Percentiles rank a stretch among this genome's conserved stretches.
Conservation (phyloP, 1,284 basidiomycete species). For the Tremellales sp. region DNA sequence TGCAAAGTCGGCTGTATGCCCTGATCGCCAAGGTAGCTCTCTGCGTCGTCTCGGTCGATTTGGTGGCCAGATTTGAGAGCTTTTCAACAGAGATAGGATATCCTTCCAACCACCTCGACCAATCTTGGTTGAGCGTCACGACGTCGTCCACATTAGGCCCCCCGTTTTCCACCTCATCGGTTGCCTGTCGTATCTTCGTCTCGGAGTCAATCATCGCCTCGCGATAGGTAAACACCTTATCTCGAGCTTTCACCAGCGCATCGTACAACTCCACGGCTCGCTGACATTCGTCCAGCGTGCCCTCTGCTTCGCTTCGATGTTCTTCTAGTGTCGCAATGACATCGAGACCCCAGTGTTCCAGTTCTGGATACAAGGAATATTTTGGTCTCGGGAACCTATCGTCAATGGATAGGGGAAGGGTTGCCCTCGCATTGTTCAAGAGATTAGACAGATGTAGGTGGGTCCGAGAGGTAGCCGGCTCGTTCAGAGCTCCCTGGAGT, state of each 20-base stretch:
- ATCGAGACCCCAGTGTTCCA: conserved; percentile 20
- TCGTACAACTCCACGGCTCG: conserved; percentile 27
- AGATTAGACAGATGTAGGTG: conserved; percentile 16
- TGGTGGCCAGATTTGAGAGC: conserved; percentile 6
- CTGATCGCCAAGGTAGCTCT: conserved; percentile 15
- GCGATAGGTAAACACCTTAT: conserved; percentile 4
- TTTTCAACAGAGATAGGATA: conserved; percentile 11
- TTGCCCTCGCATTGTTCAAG: conserved; percentile 7
- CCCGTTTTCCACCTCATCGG: background rate
- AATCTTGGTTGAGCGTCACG: conserved; percentile 4
- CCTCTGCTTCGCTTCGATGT: conserved; percentile 11
- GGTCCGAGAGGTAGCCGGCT: conserved; percentile 21
- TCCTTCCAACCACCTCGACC: conserved; percentile 11
- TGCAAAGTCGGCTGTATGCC: conserved; percentile 7
- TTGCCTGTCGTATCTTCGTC: conserved; percentile 2
- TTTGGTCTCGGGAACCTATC: conserved; percentile 23
- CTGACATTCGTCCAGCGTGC: conserved; percentile 8
- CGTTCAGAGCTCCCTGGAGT: conserved; percentile 12
- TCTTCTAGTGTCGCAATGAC: conserved; percentile 10
- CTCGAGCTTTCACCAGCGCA: conserved; percentile 14
- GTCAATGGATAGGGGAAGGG: conserved; percentile 20
- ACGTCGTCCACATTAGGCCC: conserved; percentile 13
- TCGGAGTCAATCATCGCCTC: conserved; percentile 3
- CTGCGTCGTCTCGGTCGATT: conserved; percentile 9
- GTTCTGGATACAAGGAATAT: conserved; percentile 27